phyloP scores from a whole-genome alignment of 2,329 filamentous ascomycete genomes.

The Botrytis cinerea region DNA sequence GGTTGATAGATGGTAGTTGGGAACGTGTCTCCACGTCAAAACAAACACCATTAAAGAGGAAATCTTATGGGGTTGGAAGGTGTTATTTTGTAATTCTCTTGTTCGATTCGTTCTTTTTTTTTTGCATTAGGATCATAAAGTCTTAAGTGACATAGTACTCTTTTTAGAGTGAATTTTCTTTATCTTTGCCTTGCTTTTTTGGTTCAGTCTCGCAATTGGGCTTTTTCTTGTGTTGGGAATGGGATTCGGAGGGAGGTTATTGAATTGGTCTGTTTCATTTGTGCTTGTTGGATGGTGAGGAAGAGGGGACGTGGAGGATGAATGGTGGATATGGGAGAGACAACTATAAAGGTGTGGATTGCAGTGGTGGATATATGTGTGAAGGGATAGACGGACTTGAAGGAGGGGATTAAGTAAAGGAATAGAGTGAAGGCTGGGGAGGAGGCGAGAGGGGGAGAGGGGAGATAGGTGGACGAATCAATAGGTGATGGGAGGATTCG shows the following conservation, averaged over 20 bases:
- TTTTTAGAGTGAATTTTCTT: slow-evolving; percentile 8
- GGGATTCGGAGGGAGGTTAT: slow-evolving; percentile 1
- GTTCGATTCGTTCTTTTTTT: slow-evolving; percentile 17
- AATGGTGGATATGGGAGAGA: background rate
- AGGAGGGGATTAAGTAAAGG: background rate
- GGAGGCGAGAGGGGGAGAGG: background rate
- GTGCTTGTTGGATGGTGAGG: background rate
- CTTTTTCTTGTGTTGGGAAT: slow-evolving; percentile 14
- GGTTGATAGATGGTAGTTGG: slow-evolving; percentile 26
- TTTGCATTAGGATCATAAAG: slow-evolving; percentile 18
- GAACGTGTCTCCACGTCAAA: slow-evolving; percentile 24
- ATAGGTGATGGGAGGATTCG: background rate
- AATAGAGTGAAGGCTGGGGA: background rate
- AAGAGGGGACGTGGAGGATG: background rate
- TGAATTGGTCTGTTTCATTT: slow-evolving; percentile 4
- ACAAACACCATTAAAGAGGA: background rate
- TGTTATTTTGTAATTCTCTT: slow-evolving; percentile 39
- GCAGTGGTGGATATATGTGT: background rate
- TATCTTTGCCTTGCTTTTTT: background rate
- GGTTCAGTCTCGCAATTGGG: background rate
- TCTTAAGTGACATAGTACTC: slow-evolving; percentile 6
- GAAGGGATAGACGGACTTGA: background rate
- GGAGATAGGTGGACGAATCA: background rate
- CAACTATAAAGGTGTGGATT: background rate
- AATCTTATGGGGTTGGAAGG: slow-evolving; percentile 26